Evolutionary conservation across 2,329 filamentous ascomycete species (phyloP).

Genomic region (Xylariaceae sp.): DNA sequence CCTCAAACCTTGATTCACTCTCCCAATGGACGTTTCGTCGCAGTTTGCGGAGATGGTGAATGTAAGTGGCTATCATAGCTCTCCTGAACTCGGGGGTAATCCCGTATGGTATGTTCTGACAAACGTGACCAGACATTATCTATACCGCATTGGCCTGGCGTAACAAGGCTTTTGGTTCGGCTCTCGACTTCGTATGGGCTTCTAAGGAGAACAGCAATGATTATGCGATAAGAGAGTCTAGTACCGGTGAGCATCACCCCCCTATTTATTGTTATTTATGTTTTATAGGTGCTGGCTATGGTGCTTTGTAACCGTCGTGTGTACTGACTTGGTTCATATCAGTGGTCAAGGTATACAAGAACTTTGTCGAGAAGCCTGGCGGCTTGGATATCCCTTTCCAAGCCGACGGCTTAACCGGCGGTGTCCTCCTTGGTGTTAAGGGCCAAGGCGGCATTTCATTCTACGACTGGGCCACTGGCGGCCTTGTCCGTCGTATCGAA

Average conservation of each 20-base stretch:
- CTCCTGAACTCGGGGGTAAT: not conserved
- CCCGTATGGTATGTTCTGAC: not conserved
- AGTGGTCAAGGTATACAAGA: conserved; percentile 88
- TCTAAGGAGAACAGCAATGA: conserved; percentile 98
- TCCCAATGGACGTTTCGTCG: conserved; percentile 85
- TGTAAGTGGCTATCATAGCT: conserved; percentile 36
- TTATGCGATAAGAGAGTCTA: conserved; percentile 91
- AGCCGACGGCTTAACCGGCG: conserved; percentile 84
- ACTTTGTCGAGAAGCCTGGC: conserved; percentile 87
- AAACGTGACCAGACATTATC: conserved; percentile 62
- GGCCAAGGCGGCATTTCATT: conserved; percentile 92
- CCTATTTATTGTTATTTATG: not conserved
- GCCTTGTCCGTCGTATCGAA: conserved; percentile 87
- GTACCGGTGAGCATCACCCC: conserved; percentile 53
- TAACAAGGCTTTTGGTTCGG: conserved; percentile 95
- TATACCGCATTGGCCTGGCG: conserved; percentile 95
- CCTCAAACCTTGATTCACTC: conserved; percentile 92
- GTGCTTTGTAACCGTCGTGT: not conserved
- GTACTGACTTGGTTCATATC: not conserved
- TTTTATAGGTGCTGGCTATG: not conserved
- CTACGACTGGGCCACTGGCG: conserved; percentile 92
- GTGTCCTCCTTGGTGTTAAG: conserved; percentile 86
- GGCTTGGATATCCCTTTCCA: conserved; percentile 93
- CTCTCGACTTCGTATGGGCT: conserved; percentile 94
- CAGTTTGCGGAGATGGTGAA: conserved; percentile 85